These are phyloP conservation scores for Mycosphaerella sp. DNA, from an alignment of 2,329 filamentous ascomycete species.

Conservation along the genomic window DNA sequence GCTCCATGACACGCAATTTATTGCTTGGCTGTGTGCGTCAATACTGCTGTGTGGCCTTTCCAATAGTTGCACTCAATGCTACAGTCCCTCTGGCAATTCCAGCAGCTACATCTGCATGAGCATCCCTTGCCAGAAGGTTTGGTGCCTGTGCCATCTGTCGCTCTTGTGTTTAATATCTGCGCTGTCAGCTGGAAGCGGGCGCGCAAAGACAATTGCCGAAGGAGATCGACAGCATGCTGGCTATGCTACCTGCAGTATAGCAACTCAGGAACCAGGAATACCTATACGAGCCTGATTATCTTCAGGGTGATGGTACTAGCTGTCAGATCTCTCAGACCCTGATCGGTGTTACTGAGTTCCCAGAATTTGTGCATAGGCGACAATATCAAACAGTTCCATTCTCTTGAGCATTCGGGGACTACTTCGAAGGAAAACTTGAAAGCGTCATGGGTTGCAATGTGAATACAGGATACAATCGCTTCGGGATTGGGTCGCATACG, in stretches of 20 bases:
- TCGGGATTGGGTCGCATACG: no score
- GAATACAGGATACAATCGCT: no score
- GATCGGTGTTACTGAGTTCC: no score
- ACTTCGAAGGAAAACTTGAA: no score
- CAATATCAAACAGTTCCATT: no score
- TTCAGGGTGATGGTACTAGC: no score
- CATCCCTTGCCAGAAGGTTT: not conserved
- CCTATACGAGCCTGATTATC: not conserved
- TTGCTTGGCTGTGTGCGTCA: conserved; percentile 12
- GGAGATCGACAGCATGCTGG: not conserved
- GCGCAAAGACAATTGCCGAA: no score
- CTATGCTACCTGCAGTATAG: not conserved
- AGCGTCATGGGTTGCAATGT: no score
- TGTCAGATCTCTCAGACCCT: no score
- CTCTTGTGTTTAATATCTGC: not conserved
- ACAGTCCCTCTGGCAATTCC: conserved; percentile 3
- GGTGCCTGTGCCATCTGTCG: no score
- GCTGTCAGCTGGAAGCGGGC: not conserved
- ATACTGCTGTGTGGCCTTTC: conserved; percentile 13
- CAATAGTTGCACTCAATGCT: conserved; percentile 6
- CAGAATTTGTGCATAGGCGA: no score
- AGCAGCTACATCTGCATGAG: not conserved
- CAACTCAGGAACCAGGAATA: not conserved
- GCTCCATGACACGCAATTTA: conserved; percentile 1
- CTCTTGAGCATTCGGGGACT: no score